phyloP scores from a whole-genome alignment of 1,139 yeast genomes.

The Wickerhamomyces sp. region DNA sequence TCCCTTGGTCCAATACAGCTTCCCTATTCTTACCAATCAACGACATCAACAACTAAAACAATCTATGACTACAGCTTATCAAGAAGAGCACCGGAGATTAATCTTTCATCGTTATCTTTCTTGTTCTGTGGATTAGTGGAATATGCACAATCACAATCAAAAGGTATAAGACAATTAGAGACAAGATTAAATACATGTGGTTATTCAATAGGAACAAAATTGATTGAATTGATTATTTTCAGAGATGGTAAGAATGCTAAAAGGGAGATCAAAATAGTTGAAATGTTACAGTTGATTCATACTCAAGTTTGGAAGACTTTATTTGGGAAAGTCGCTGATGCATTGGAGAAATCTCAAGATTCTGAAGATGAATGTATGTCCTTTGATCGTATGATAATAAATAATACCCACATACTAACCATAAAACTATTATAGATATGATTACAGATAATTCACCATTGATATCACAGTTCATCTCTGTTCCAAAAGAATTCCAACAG shows the following conservation, averaged over 20 bases:
- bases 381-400: conserved; percentile 28
- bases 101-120: conserved; percentile 61
- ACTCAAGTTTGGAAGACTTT: conserved; percentile 76
- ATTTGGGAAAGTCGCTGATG: conserved; percentile 83
- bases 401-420: not conserved
- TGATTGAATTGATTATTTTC: conserved; percentile 52
- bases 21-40: conserved; percentile 18
- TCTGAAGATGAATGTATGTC: conserved; percentile 56
- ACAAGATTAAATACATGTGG: conserved; percentile 72
- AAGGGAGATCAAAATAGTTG: conserved; percentile 70
- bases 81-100: conserved; percentile 63
- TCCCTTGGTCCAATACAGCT: conserved; percentile 24
- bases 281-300: conserved; percentile 78
- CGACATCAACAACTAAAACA: conserved; percentile 5
- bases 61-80: conserved; percentile 68
- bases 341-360: conserved; percentile 82
- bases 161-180: conserved; percentile 76
- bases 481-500: conserved; percentile 76
- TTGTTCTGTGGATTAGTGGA: conserved; percentile 70
- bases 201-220: conserved; percentile 57
- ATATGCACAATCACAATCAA: conserved; percentile 58
- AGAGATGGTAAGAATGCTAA: conserved; percentile 65
- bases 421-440: conserved; percentile 29
- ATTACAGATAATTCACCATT: conserved; percentile 81
- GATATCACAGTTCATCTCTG: conserved; percentile 69